A percentile compares a stretch with the other conserved stretches of the same genome.
These are phyloP conservation scores for Acorus gramineus DNA, from an alignment of 106 monocot genomes.

Conservation along the genomic window DNA sequence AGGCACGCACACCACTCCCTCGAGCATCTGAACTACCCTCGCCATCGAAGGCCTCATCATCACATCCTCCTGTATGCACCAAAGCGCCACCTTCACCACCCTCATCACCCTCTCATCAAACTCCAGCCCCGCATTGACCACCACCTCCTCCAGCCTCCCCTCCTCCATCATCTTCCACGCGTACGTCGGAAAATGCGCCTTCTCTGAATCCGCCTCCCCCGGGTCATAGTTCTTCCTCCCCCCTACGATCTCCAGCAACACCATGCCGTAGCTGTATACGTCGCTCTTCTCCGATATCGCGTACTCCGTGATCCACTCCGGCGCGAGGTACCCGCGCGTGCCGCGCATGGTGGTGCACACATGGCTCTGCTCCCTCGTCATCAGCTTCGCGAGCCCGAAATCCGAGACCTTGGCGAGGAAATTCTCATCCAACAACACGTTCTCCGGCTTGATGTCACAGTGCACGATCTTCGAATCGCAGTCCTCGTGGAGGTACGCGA, in stretches of 20 bases:
- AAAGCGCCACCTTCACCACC: slow-evolving; percentile 58
- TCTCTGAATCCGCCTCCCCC: slow-evolving; percentile 34
- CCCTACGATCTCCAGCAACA: slow-evolving; percentile 68
- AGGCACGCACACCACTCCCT: slow-evolving; percentile 44
- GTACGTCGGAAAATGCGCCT: slow-evolving; percentile 60
- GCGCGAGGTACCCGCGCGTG: slow-evolving; percentile 64
- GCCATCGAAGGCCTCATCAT: slow-evolving; percentile 53
- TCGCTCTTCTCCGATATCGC: slow-evolving; percentile 69
- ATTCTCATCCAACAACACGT: slow-evolving; percentile 49
- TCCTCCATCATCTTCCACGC: slow-evolving; percentile 71
- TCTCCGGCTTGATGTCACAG: slow-evolving; percentile 67
- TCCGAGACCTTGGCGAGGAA: slow-evolving; percentile 47
- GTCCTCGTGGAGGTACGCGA: slow-evolving; percentile 61
- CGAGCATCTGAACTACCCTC: slow-evolving; percentile 74
- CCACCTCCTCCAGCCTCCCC: slow-evolving; percentile 42
- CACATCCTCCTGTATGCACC: slow-evolving; percentile 87
- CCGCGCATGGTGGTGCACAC: slow-evolving; percentile 67
- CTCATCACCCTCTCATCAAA: slow-evolving; percentile 39
- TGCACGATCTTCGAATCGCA: slow-evolving; percentile 54
- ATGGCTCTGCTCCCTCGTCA: slow-evolving; percentile 57
- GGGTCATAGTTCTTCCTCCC: slow-evolving; percentile 64
- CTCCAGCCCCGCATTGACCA: slow-evolving; percentile 23
- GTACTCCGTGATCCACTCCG: slow-evolving; percentile 57
- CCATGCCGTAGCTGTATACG: slow-evolving; percentile 86
- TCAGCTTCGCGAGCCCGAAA: slow-evolving; percentile 59